phyloP scores from a whole-genome alignment of 2,329 filamentous ascomycete species.

The Verticillium longisporum region DNA sequence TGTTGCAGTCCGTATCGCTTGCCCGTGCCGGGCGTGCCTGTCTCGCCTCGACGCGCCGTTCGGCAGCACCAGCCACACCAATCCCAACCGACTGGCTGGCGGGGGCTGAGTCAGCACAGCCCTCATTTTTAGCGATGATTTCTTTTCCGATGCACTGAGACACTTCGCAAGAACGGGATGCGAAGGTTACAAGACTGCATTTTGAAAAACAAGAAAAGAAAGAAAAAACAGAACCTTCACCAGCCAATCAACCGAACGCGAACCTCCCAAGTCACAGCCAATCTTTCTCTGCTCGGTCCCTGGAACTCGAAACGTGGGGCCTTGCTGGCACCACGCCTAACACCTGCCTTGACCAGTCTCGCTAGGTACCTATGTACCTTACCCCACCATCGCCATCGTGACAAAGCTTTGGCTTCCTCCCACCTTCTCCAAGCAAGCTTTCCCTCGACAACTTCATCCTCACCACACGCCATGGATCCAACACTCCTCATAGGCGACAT shows the following conservation, averaged over 20 bases:
- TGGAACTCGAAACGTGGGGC: not conserved
- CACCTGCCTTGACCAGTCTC: not conserved
- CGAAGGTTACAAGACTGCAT: not conserved
- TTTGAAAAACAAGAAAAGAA: not conserved
- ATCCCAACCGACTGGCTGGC: not conserved
- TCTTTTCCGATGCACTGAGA: not conserved
- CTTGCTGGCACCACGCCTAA: not conserved
- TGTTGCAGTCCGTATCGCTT: not conserved
- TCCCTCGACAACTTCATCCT: not conserved
- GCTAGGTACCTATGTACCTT: no score
- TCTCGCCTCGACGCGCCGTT: no score
- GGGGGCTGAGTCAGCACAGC: not conserved
- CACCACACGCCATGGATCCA: slow-evolving; percentile 19
- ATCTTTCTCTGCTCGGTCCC: not conserved
- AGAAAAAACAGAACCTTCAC: not conserved
- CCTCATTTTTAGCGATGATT: not conserved
- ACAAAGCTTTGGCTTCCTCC: not conserved
- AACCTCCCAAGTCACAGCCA: no score
- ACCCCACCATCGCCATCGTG: not conserved
- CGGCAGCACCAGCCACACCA: not conserved
- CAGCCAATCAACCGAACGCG: not conserved
- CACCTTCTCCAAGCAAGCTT: not conserved
- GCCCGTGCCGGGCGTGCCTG: not conserved
- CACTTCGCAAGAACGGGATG: not conserved
- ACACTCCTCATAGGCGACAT: slow-evolving; percentile 66